Base-by-base conservation (phyloP, 2,329 filamentous ascomycete genomes). In the Calonectria naviculata region DNA sequence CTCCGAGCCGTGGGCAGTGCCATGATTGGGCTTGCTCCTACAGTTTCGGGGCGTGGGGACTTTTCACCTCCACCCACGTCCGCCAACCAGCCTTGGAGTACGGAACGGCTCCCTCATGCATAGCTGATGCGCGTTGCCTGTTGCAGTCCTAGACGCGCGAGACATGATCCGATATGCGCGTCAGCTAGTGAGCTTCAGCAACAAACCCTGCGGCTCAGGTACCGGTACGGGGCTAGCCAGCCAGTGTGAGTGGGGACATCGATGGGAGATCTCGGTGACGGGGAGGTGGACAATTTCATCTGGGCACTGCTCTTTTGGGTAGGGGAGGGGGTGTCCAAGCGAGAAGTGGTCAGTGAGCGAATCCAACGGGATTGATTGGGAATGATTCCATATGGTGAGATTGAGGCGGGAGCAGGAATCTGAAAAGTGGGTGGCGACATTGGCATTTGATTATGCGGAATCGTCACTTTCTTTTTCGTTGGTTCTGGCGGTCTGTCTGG, bases 161-260 rank as follows among this genome's bases (percentile, higher is more conserved):
- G 70, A 78, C 73, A 78, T 78, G 75, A 75, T 78, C 77, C 77
- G 77, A 78, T 78, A 78, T 78, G 77, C 77, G 77, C 77, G 77
- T 78, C 77, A 78, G 73, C 76, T 78, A 78, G 77, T 73, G 77
- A 76, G 72, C 75, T 78, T 78, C 75, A 76, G 72, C 54, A 71
- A 21, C 26, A 46, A 76, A 72, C 77, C 76, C 75, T 74, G 74
- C 69, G 64, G 19, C 66, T 69, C 76, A 78, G 74, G 77, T 78
- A 78, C 76, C 73, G 72, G 75, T 78, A 78, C 76, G 64, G 72
- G 64, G 38, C 65, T 65, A 49, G 41, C 49, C 52, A 46, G 38
- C 64, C 63, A 70, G 71, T 54, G 49, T 78, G 75, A 71, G 77
- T 76, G 62, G 73, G 63, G 63, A 52, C 56, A 41, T 42, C 71